Evolutionary conservation across 768 basidiomycete genomes (phyloP), one percentile per base, ranked within the genome.

Genomic region (Inosperma sp.): DNA sequence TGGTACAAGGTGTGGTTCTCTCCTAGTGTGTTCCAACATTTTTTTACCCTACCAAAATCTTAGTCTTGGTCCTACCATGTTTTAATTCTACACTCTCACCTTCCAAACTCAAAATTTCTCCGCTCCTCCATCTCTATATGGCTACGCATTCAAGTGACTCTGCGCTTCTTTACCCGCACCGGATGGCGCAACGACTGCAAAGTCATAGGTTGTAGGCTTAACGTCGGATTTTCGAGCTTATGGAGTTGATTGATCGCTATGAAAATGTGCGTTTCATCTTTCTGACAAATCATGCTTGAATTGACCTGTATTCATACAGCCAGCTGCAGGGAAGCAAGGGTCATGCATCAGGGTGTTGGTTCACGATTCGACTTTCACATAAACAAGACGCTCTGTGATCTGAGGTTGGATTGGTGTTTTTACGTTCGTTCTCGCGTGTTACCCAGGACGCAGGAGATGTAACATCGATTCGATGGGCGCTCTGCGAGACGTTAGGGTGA

Each of bases 301-400:
- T 16, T 34, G 52, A n/a, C n/a, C n/a, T n/a, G n/a, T n/a, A 12
- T 5, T 41, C 17, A 57, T 21, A 8, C 51, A 90, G 81, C 81
- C n/a, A n/a, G n/a, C n/a, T n/a, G n/a, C 56, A 81, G 88, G 51
- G 83, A 93, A 66, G 81, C 86, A 26, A 73, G 83, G 60, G 65
- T 75, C 29, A 77, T 87, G 82, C 68, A 95, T 45, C 80, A 83
- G 59, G 85, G 85, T 2, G 82, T 91, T 12, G 85, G 88, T 19
- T 82, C 86, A 1, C 73, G 89, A 36, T 88, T 97, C 61, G 94
- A 97, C 58, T 94, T 92, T 58, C 89, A 95, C 57, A 82, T 97
- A 59, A 88, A 91, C 67, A 94, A 93, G 65, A 90, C 86, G 2
- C 71, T 97, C 21, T 91, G 88, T 62, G 88, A 93, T 64, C 69